These are phyloP conservation scores for Neurospora sp. DNA, from an alignment of 495 filamentous ascomycete genomes.

Conservation along the genomic window DNA sequence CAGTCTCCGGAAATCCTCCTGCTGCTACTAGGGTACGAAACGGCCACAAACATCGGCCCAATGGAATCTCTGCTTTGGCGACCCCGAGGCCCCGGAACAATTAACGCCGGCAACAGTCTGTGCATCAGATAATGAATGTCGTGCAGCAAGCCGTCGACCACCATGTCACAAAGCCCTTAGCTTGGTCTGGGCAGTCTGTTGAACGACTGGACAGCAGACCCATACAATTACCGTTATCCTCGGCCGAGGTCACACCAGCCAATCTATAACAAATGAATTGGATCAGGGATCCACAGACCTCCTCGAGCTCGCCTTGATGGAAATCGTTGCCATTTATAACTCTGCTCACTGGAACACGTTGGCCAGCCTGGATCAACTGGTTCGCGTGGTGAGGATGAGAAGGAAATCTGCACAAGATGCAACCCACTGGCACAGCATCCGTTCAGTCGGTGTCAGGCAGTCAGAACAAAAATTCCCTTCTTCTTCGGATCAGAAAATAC, in stretches of 20 bases:
- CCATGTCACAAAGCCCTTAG: background rate
- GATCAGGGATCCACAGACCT: background rate
- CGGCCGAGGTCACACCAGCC: background rate
- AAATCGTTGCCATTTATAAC: background rate
- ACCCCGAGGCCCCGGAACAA: background rate
- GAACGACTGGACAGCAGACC: background rate
- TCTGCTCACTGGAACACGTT: background rate
- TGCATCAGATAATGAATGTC: background rate
- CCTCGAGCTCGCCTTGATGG: background rate
- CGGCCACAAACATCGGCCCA: background rate
- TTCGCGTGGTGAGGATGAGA: background rate
- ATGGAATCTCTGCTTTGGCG: background rate
- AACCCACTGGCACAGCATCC: background rate
- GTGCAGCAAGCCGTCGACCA: background rate
- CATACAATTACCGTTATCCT: background rate
- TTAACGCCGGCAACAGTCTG: background rate
- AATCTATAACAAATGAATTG: background rate
- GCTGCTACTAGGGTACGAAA: background rate
- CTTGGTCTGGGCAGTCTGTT: background rate
- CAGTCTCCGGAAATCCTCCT: background rate
- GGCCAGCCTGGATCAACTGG: background rate
- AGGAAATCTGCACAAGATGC: background rate
- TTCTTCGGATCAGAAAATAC: background rate
- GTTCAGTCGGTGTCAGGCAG: background rate
- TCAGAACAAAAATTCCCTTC: background rate